Conservation (phyloP, 2,329 filamentous ascomycete species). For the Nothophoma quercina region DNA sequence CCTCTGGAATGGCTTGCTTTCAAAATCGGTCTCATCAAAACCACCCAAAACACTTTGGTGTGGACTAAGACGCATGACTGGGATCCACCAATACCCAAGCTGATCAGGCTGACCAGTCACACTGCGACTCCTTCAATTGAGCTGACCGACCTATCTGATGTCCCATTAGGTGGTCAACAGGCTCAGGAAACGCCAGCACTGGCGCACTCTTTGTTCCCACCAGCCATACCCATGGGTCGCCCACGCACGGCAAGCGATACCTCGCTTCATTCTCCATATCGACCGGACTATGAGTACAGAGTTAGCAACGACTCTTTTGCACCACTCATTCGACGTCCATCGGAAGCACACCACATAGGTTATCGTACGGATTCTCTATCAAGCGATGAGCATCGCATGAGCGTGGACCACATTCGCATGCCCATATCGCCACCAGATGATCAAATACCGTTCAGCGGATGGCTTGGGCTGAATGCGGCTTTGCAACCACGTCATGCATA, state of each 20-base stretch:
- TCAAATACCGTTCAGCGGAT: slow-evolving; percentile 1
- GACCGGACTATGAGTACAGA: background rate
- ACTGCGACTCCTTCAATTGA: slow-evolving; percentile 22
- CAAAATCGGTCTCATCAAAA: slow-evolving; percentile 25
- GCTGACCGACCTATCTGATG: slow-evolving; percentile 21
- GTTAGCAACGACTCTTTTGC: slow-evolving; percentile 13
- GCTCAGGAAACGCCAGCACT: slow-evolving; percentile 28
- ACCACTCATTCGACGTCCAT: slow-evolving; percentile 18
- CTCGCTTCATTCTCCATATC: slow-evolving; percentile 3
- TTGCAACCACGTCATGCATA: slow-evolving; percentile 23
- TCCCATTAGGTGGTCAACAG: background rate
- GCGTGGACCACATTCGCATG: background rate
- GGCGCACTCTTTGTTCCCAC: slow-evolving; percentile 30
- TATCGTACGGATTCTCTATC: slow-evolving; percentile 6
- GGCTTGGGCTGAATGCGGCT: slow-evolving; percentile 11
- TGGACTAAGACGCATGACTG: slow-evolving; percentile 28
- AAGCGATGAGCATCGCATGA: slow-evolving; percentile 9
- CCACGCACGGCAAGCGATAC: slow-evolving; percentile 24
- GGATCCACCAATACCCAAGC: slow-evolving; percentile 6
- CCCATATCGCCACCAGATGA: background rate
- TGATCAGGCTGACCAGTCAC: too few species aligned
- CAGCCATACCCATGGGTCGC: slow-evolving; percentile 18
- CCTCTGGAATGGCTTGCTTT: slow-evolving; percentile 24
- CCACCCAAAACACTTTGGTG: slow-evolving; percentile 31
- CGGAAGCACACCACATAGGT: slow-evolving; percentile 12